A percentile compares a stretch with the other conserved stretches of the same genome.
phyloP scores from a whole-genome alignment of 75 land plant species.

The Adiantum capillusveneris region DNA sequence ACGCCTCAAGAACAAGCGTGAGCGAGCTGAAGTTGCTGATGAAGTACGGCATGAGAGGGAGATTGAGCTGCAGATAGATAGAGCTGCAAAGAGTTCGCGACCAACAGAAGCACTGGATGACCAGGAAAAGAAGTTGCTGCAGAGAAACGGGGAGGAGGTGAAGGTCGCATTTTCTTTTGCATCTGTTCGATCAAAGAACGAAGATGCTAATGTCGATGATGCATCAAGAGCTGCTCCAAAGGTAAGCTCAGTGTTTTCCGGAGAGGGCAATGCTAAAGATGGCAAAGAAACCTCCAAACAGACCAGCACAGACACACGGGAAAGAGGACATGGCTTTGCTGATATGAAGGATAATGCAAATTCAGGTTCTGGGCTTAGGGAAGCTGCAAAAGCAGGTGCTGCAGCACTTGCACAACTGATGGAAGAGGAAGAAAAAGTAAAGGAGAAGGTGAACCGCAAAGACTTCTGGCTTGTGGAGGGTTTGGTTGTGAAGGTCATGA shows the following conservation, averaged over 20 bases:
- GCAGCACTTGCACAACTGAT: constrained; percentile 67
- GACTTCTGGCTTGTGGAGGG: constrained; percentile 92
- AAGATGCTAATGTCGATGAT: too few relatives aligned
- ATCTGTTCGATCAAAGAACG: constrained; percentile 1
- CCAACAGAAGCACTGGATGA: constrained; percentile 2
- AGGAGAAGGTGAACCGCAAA: constrained; percentile 79
- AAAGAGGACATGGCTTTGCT: constrained; percentile 10
- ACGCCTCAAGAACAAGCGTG: constrained; percentile 61
- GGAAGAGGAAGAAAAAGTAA: constrained; percentile 80
- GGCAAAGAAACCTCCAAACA: not conserved
- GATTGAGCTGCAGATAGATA: constrained; percentile 67
- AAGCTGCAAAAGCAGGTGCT: constrained; percentile 7
- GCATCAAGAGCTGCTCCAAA: too few relatives aligned
- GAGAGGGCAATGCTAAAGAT: constrained; percentile 8
- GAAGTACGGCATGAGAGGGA: constrained; percentile 80
- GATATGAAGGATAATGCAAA: not conserved
- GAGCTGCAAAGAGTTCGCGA: constrained; percentile 37
- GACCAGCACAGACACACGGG: too few relatives aligned
- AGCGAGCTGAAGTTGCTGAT: constrained; percentile 55
- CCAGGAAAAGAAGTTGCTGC: constrained; percentile 18
- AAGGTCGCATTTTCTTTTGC: constrained; percentile 59
- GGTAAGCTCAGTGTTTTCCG: not conserved
- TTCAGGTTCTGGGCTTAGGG: not conserved
- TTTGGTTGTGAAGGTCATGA: constrained; percentile 89
- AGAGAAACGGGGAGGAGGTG: constrained; percentile 14